These are phyloP conservation scores for Trichoderma asperelloides DNA, from an alignment of 495 filamentous ascomycete species.

Conservation along the genomic window DNA sequence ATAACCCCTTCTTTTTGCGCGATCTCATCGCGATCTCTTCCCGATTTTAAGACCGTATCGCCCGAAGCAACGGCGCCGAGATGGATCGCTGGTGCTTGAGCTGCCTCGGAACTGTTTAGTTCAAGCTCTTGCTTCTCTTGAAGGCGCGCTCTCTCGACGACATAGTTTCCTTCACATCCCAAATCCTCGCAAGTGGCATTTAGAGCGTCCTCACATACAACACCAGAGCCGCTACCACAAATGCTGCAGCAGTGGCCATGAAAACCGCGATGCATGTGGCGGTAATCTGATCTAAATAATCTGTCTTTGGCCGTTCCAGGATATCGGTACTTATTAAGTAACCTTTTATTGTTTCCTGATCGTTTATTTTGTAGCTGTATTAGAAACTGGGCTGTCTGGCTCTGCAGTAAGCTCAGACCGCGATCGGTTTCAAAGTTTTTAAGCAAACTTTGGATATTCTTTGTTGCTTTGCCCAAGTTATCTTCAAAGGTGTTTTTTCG, in stretches of 20 bases:
- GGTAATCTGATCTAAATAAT: constrained; percentile 21
- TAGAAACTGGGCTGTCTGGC: constrained; percentile 14
- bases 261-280: constrained; percentile 23
- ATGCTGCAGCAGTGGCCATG: neutral
- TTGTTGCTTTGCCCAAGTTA: constrained; percentile 22
- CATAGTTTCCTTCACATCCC: constrained; percentile 14
- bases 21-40: constrained; percentile 18
- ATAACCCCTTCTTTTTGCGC: constrained; percentile 19
- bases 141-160: constrained; percentile 10
- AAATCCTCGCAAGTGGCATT: constrained; percentile 12
- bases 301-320: constrained; percentile 20
- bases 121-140: neutral
- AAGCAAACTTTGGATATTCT: constrained; percentile 25
- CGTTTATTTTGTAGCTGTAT: constrained; percentile 10
- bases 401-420: constrained; percentile 14
- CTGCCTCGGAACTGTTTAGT: neutral
- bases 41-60: constrained; percentile 23
- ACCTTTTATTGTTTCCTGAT: neutral
- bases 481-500: constrained; percentile 24
- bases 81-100: neutral
- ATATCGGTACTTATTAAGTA: constrained; percentile 12
- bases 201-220: constrained; percentile 10
- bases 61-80: constrained; percentile 17
- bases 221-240: neutral
- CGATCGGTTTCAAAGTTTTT: constrained; percentile 14